These are phyloP conservation scores for Nicotiana sylvestris DNA, from an alignment of 257 asterid species.

Conservation along the genomic window DNA sequence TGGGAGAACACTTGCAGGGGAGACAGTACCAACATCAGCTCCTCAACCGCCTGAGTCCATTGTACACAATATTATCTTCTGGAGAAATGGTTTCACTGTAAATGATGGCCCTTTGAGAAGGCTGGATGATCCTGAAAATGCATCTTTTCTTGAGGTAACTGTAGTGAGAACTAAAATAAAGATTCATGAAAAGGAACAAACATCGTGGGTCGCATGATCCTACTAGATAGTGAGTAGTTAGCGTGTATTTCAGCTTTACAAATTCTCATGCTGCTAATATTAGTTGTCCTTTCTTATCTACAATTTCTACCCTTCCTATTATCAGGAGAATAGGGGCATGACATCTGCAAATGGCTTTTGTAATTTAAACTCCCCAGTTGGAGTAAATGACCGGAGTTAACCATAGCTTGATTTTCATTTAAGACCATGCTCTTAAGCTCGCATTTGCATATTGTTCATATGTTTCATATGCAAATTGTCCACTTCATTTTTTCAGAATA, in stretches of 20 bases:
- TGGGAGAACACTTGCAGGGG: conserved; percentile 81
- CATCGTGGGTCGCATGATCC: neutral
- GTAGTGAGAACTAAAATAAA: neutral
- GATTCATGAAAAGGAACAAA: neutral
- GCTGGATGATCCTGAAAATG: conserved; percentile 90
- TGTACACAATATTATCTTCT: conserved; percentile 82
- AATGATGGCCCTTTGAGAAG: conserved; percentile 94
- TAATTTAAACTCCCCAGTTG: neutral
- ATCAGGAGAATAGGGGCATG: neutral
- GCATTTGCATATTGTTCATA: neutral
- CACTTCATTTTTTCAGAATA: neutral
- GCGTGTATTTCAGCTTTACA: neutral
- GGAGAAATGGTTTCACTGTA: conserved; percentile 96
- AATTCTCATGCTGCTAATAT: neutral
- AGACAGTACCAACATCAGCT: conserved; percentile 43
- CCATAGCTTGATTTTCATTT: neutral
- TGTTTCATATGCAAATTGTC: neutral
- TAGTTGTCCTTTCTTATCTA: neutral
- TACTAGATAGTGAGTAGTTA: neutral
- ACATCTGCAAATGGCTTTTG: neutral
- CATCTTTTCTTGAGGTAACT: conserved; percentile 75
- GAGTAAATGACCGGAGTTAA: neutral
- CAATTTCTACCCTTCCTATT: neutral
- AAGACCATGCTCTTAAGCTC: neutral
- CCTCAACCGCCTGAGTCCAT: conserved; percentile 74